Conservation (phyloP, 192 early-diverging fungal species). For the Backusella luteola region DNA sequence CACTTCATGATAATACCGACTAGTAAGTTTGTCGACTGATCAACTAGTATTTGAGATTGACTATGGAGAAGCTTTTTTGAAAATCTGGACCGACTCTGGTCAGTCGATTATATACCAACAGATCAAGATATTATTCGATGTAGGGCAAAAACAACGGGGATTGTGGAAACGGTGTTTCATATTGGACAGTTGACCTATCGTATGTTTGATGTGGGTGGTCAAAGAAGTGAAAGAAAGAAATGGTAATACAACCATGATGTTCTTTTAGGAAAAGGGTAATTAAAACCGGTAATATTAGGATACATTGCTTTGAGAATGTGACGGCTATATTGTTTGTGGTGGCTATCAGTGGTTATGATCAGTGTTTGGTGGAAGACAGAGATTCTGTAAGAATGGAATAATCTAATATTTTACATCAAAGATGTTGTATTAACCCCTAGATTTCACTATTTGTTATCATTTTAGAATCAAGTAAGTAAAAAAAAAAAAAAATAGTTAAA, state of each 20-base stretch:
- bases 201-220: slow-evolving; percentile 98
- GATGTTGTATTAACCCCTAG: no score
- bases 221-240: slow-evolving; percentile 96
- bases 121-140: slow-evolving; percentile 57
- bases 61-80: slow-evolving; percentile 45
- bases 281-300: not conserved
- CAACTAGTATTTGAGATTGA: not conserved
- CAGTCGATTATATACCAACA: slow-evolving; percentile 46
- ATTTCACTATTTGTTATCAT: not conserved
- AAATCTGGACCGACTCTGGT: slow-evolving; percentile 46
- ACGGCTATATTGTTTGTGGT: slow-evolving; percentile 58
- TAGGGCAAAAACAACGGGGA: slow-evolving; percentile 60
- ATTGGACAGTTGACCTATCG: slow-evolving; percentile 55
- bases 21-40: slow-evolving; percentile 44
- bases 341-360: slow-evolving; percentile 58
- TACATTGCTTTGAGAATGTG: slow-evolving; percentile 53
- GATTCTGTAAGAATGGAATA: slow-evolving; percentile 26
- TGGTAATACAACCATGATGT: slow-evolving; percentile 47
- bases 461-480: slow-evolving; percentile 27
- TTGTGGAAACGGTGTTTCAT: slow-evolving; percentile 56
- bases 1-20: slow-evolving; percentile 50
- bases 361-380: slow-evolving; percentile 52
- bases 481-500: no score
- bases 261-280: not conserved
- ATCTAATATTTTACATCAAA: no score